Percentiles rank a stretch among this genome's conserved stretches.
Conservation (phyloP, 2,329 filamentous ascomycete species). For the Pseudogymnoascus sp. region DNA sequence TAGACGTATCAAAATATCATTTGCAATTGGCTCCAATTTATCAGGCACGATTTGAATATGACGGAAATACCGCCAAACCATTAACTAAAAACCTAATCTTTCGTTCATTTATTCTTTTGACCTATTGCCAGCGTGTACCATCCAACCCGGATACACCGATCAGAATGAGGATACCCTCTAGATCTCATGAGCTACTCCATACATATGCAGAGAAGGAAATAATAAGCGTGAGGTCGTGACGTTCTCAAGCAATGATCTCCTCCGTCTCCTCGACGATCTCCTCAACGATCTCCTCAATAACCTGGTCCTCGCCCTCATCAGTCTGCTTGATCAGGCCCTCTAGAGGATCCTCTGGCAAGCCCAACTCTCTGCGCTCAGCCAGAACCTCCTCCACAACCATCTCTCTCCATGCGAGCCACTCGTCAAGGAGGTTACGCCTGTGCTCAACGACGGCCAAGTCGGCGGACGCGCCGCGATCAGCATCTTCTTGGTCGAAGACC, state of each 20-base stretch:
- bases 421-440: slow-evolving; percentile 72
- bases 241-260: slow-evolving; percentile 50
- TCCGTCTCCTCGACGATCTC: slow-evolving; percentile 82
- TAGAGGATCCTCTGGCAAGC: slow-evolving; percentile 59
- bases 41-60: not conserved
- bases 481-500: slow-evolving; percentile 91
- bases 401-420: slow-evolving; percentile 84
- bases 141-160: slow-evolving; percentile 11
- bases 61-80: not conserved
- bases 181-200: slow-evolving; percentile 14
- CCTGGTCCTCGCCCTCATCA: slow-evolving; percentile 62
- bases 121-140: slow-evolving; percentile 10
- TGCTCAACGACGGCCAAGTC: slow-evolving; percentile 91
- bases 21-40: not conserved
- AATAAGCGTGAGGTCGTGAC: slow-evolving; percentile 8
- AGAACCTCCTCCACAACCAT: slow-evolving; percentile 63
- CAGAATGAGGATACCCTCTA: slow-evolving; percentile 11
- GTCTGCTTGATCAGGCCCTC: slow-evolving; percentile 55
- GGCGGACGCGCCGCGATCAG: slow-evolving; percentile 85
- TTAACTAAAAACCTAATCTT: slow-evolving; percentile 11
- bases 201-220: slow-evolving; percentile 13
- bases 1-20: slow-evolving; percentile 8
- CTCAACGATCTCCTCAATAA: slow-evolving; percentile 82
- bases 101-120: slow-evolving; percentile 10
- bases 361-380: slow-evolving; percentile 64